Base-by-base conservation (phyloP, 2,329 filamentous ascomycete species). In the Cytospora piceicola region DNA sequence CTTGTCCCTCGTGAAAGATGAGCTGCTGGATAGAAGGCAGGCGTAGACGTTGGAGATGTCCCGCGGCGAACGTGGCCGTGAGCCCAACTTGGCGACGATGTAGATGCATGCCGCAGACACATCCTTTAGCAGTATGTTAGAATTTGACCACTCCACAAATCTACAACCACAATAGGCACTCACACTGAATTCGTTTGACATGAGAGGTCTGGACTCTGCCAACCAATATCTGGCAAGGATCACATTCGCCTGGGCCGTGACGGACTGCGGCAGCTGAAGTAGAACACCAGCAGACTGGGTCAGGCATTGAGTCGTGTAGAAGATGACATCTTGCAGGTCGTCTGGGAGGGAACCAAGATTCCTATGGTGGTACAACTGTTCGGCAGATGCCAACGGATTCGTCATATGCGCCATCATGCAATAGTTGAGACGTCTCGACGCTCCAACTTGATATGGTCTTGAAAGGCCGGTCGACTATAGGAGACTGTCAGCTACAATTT, bases 31-130 rank as follows among this genome's bases (percentile, higher is more conserved):
- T 49, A 88, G 79, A 6, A 98, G 88, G 76, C 94, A 96, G 49
- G 88, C 85, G 77, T 96, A 97, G 67, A 94, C 90, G 74, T 94
- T 95, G 66, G 93, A 84, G 49, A 97, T 81, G 70, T 93, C 93
- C 70, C 93, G 88, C 0, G 92, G 87, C 15, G 90, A 90, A 66
- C 90, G 88, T 1, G 93, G 90, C 58, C 87, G 83, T 3, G 92
- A 86, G 29, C 93, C 93, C 65, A 95, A 84, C 78, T 98, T 98
- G 34, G 93, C 87, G 29, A 88, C 86, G 60, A 97, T 83, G 80
- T 93, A 98, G 60, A 98, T 78, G 0, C 88, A 83, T 20, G 92
- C 92, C 39, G 94, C 92, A 36, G 93, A 96, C 61, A 91, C 85
- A 75, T 95, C 89, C 90, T 95, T 73, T 36, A 67, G 34, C 15